These are phyloP conservation scores for Pholiota adiposa DNA, from an alignment of 1,284 basidiomycete genomes.

Conservation along the genomic window DNA sequence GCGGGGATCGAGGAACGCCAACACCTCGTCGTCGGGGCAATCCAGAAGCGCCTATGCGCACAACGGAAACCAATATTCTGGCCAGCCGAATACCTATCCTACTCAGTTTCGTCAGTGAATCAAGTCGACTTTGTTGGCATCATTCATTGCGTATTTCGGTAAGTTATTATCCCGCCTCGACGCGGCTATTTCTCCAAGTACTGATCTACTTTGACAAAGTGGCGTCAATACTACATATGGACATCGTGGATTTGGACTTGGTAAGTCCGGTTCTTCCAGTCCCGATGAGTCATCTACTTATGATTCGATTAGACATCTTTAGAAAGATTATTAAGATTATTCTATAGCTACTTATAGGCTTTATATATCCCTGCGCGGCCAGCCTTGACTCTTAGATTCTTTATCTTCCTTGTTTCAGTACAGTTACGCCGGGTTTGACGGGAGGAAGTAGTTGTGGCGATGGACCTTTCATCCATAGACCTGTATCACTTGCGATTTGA, in stretches of 20 bases:
- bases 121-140: neutral
- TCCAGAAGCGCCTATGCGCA: neutral
- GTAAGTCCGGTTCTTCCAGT: slow-evolving; percentile 4
- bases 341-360: neutral
- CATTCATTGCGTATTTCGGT: neutral
- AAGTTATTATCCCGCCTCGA: neutral
- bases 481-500: slow-evolving; percentile 1
- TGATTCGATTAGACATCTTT: neutral
- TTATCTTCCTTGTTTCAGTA: neutral
- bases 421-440: slow-evolving; percentile 8
- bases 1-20: neutral
- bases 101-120: neutral
- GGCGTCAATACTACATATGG: neutral
- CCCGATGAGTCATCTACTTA: neutral
- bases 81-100: neutral
- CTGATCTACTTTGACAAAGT: slow-evolving; percentile 7
- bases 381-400: neutral
- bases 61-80: neutral
- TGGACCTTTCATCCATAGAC: neutral
- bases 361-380: neutral
- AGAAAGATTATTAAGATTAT: neutral
- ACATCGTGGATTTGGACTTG: neutral
- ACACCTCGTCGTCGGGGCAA: neutral
- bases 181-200: slow-evolving; percentile 1
- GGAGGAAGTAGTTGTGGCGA: neutral